A percentile compares a stretch with the other conserved stretches of the same genome.
Conservation (phyloP, 176 grass and related monocot genomes). For the Rhynchospora breviuscula region DNA sequence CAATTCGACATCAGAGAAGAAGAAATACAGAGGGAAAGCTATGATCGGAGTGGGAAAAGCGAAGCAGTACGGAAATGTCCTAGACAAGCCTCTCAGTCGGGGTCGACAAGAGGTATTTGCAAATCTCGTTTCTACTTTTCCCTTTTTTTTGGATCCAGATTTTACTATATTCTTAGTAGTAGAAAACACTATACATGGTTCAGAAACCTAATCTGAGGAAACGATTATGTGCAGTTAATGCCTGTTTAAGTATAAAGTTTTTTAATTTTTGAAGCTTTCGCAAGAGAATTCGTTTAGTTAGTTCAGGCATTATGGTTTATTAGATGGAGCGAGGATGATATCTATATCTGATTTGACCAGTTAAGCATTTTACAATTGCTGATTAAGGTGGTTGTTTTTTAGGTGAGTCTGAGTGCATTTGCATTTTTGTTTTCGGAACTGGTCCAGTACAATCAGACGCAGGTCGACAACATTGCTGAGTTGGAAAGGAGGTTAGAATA, state of each 20-base stretch:
- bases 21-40: neutral
- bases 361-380: conserved; percentile 23
- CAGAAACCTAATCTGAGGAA: neutral
- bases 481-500: conserved; percentile 68
- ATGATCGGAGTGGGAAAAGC: conserved; percentile 95
- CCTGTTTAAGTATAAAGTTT: neutral
- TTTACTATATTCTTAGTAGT: neutral
- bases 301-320: neutral
- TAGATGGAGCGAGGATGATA: neutral
- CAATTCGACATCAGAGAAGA: conserved; percentile 1
- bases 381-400: conserved; percentile 15
- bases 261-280: conserved; percentile 7
- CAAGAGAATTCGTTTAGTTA: neutral
- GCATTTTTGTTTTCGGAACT: conserved; percentile 95
- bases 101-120: conserved; percentile 66
- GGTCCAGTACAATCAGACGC: conserved; percentile 97
- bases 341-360: neutral
- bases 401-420: conserved; percentile 99
- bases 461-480: conserved; percentile 97
- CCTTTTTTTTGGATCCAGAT: neutral
- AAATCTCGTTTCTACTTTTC: neutral
- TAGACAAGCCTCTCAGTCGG: conserved; percentile 85
- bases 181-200: conserved; percentile 12
- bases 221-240: neutral
- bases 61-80: conserved; percentile 90